phyloP scores from a whole-genome alignment of 2,329 filamentous ascomycete species.

The Westerdykella aurantiaca region DNA sequence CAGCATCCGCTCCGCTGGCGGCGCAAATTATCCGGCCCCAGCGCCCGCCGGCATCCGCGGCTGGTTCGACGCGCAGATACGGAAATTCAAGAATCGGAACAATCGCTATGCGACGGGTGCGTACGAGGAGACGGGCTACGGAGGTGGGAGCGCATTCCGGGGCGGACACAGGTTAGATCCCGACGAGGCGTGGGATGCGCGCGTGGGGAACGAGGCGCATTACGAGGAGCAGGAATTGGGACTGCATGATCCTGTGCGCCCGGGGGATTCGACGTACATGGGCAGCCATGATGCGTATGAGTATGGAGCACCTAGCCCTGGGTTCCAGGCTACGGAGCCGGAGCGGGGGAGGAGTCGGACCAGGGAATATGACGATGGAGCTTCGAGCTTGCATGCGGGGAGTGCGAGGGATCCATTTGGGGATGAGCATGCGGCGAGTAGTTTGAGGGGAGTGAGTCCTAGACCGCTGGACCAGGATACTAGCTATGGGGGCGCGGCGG shows the following conservation, averaged over 20 bases:
- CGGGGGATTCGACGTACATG: constrained; percentile 36
- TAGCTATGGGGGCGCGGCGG: constrained; percentile 24
- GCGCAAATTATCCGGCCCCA: constrained; percentile 48
- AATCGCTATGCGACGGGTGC: constrained; percentile 63
- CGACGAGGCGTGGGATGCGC: constrained; percentile 79
- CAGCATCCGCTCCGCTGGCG: constrained; percentile 13
- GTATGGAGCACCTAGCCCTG: constrained; percentile 24
- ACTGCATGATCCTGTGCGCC: constrained; percentile 40
- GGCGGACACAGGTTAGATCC: constrained; percentile 63
- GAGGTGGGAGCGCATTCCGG: constrained; percentile 24
- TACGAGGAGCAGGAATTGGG: constrained; percentile 75
- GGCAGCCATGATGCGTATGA: constrained; percentile 19
- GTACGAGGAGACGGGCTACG: constrained; percentile 60
- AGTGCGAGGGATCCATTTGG: constrained; percentile 30
- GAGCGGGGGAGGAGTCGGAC: constrained; percentile 45
- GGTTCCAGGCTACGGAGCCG: constrained; percentile 16
- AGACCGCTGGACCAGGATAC: constrained; percentile 52
- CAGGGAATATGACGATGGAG: constrained; percentile 40
- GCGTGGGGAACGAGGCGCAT: constrained; percentile 71
- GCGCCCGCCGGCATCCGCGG: constrained; percentile 59
- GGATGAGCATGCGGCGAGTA: constrained; percentile 38
- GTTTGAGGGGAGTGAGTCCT: constrained; percentile 66
- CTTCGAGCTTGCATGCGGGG: constrained; percentile 19
- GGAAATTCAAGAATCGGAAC: constrained; percentile 59
- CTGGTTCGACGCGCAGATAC: constrained; percentile 66